Evolutionary conservation across 2,329 filamentous ascomycete species (phyloP).

Genomic region (Paraconiothyrium brasiliense): DNA sequence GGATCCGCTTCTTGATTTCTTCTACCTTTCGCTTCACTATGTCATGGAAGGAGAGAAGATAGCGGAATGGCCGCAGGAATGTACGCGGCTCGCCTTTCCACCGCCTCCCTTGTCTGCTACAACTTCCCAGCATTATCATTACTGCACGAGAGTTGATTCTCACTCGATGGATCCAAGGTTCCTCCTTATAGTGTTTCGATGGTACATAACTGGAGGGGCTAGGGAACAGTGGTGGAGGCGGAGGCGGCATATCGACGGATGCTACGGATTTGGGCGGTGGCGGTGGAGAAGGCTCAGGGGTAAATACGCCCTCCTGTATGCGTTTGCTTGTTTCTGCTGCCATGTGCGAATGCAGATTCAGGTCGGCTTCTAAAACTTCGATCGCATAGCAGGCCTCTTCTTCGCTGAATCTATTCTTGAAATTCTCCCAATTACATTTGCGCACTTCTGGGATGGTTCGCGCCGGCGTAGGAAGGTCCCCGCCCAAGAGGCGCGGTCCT

Average conservation of each 20-base stretch:
- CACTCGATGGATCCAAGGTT: neutral
- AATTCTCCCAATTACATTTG: neutral
- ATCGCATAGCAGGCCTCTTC: neutral
- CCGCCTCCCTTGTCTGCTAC: neutral
- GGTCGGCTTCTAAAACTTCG: neutral
- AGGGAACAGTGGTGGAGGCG: neutral
- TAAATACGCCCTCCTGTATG: neutral
- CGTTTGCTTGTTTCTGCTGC: neutral
- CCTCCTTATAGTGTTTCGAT: neutral
- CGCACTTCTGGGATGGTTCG: neutral
- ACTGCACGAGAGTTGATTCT: neutral
- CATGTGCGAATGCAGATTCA: neutral
- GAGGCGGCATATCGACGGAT: neutral
- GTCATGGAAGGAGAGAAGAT: neutral
- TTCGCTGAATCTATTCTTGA: neutral
- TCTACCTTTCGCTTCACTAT: neutral
- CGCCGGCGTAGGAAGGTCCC: neutral
- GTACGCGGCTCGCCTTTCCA: slow-evolving; percentile 4
- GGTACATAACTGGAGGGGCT: neutral
- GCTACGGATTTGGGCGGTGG: neutral
- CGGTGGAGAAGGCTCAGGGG: neutral
- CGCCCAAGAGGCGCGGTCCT: neutral
- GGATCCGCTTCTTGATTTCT: neutral
- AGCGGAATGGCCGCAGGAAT: slow-evolving; percentile 2
- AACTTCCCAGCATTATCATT: neutral